phyloP scores from a whole-genome alignment of 2,329 filamentous ascomycete species.

The Colletotrichum caudatum region DNA sequence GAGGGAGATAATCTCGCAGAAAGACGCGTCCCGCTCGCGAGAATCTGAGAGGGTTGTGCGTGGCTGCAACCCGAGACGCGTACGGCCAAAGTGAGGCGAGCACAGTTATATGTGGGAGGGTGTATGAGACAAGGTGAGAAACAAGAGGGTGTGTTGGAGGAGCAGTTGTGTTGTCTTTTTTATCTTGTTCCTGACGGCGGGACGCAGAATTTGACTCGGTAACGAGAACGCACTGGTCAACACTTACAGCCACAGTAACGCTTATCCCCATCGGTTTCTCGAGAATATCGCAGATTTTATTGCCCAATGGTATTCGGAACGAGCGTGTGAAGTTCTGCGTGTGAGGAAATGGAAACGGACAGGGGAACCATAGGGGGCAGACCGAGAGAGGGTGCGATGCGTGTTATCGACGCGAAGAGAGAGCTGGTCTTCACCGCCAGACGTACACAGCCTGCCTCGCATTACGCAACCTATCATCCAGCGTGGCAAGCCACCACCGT shows the following conservation, averaged over 20 bases:
- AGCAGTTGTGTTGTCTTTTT: constrained; percentile 6
- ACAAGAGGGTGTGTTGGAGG: constrained; percentile 29
- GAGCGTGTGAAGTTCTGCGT: background rate
- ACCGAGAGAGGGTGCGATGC: background rate
- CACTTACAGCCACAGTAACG: constrained; percentile 23
- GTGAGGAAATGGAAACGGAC: background rate
- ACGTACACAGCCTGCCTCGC: constrained; percentile 1
- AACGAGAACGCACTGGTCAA: constrained; percentile 11
- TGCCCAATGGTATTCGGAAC: background rate
- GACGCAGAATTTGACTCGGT: background rate
- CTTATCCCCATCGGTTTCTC: background rate
- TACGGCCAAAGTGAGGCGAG: constrained; percentile 37
- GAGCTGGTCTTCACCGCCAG: constrained; percentile 24
- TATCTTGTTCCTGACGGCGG: constrained; percentile 22
- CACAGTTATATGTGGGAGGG: constrained; percentile 20
- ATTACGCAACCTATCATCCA: constrained; percentile 26
- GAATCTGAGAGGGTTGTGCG: background rate
- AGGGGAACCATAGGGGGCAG: background rate
- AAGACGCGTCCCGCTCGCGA: background rate
- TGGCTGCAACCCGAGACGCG: constrained; percentile 5
- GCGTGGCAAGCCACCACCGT: constrained; percentile 29
- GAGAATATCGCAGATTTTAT: background rate
- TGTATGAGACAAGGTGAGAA: constrained; percentile 29
- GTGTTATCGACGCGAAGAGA: constrained; percentile 1
- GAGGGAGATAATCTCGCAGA: constrained; percentile 1